phyloP scores from a whole-genome alignment of 163 green algal genomes.

The Scenedesmus sp. region DNA sequence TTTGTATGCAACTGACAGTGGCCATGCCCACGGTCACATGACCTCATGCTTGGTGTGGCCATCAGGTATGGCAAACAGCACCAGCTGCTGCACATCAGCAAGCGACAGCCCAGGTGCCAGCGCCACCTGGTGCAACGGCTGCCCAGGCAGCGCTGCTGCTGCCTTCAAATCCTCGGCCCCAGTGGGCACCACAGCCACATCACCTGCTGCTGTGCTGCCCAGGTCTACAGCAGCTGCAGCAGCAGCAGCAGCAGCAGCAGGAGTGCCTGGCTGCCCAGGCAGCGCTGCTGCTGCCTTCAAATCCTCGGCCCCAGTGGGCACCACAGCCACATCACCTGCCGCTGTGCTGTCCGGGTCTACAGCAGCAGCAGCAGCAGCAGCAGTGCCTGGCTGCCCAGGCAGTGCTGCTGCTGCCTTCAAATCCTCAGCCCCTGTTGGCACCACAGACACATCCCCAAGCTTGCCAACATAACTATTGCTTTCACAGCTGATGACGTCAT shows the following conservation, averaged over 20 bases:
- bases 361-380: neutral
- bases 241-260: neutral
- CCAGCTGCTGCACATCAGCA: slow-evolving; percentile 4
- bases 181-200: neutral
- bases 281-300: neutral
- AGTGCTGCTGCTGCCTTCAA: neutral
- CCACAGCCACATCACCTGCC: neutral
- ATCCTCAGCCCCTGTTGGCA: slow-evolving; percentile 3
- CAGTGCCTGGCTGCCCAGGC: neutral
- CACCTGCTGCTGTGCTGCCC: too few species aligned
- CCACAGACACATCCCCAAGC: neutral
- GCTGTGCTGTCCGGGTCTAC: neutral
- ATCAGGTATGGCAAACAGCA: slow-evolving; percentile 21
- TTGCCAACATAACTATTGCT: neutral
- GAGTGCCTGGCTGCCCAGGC: neutral
- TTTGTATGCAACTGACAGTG: neutral
- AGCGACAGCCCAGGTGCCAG: neutral
- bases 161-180: neutral
- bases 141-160: neutral
- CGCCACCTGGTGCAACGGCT: neutral
- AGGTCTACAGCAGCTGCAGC: neutral
- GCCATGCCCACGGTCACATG: neutral
- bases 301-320: neutral
- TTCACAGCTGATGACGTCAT: neutral
- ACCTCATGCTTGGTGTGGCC: slow-evolving; percentile 34